Conservation (phyloP, 2,329 filamentous ascomycete genomes). For the Cladosporium sp. region DNA sequence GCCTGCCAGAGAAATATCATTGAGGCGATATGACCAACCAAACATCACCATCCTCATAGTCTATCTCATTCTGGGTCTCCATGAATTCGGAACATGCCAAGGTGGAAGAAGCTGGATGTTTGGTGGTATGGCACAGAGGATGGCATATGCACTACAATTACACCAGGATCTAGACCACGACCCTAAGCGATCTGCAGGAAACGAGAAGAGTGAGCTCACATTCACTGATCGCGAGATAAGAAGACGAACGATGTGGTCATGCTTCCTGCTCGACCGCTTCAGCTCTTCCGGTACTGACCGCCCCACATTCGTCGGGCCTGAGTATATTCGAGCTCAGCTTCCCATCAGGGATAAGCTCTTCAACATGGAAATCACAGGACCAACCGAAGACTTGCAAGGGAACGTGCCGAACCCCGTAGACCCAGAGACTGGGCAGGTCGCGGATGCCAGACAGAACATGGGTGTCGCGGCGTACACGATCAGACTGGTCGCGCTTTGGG, state of each 20-base stretch:
- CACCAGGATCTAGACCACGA: slow-evolving; percentile 82
- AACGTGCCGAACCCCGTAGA: slow-evolving; percentile 60
- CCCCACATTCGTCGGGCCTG: slow-evolving; percentile 86
- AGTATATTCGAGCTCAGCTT: slow-evolving; percentile 81
- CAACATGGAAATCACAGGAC: slow-evolving; percentile 82
- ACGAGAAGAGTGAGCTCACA: slow-evolving; percentile 47
- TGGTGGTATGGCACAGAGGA: slow-evolving; percentile 89
- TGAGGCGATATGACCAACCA: slow-evolving; percentile 85
- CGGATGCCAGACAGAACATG: slow-evolving; percentile 77
- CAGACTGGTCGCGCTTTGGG: slow-evolving; percentile 81
- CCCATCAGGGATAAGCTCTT: slow-evolving; percentile 89
- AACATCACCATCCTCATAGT: slow-evolving; percentile 96
- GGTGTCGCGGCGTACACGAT: slow-evolving; percentile 90
- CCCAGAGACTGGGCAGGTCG: slow-evolving; percentile 59
- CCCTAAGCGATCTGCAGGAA: slow-evolving; percentile 36
- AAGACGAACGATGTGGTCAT: slow-evolving; percentile 95
- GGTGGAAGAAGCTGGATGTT: slow-evolving; percentile 95
- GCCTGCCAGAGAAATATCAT: slow-evolving; percentile 80
- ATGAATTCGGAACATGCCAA: slow-evolving; percentile 96
- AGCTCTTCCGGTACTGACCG: slow-evolving; percentile 93
- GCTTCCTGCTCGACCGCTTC: slow-evolving; percentile 95
- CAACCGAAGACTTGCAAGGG: slow-evolving; percentile 79
- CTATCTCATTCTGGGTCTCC: slow-evolving; percentile 79
- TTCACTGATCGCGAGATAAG: slow-evolving; percentile 93
- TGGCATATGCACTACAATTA: slow-evolving; percentile 93